Evolutionary conservation across 805 yeast genomes (phyloP), one percentile per base, ranked within the genome.

Genomic region (Ogataea trehaloabstinens): DNA sequence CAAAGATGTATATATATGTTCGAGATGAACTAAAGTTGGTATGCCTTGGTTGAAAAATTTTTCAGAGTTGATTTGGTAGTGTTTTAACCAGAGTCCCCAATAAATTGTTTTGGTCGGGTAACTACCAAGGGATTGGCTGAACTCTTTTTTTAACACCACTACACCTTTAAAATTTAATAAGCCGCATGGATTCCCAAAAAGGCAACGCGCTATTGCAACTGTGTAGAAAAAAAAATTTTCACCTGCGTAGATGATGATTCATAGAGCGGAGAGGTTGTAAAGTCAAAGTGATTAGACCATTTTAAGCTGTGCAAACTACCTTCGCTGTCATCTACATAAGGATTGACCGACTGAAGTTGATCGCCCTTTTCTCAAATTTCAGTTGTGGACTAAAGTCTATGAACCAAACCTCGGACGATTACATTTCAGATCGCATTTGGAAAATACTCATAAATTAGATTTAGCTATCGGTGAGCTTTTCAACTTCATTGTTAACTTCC

Each of bases 351-450:
- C n/a, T n/a, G n/a, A n/a, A n/a, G n/a, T n/a, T n/a, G n/a, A n/a
- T n/a, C n/a, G n/a, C n/a, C n/a, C n/a, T n/a, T n/a, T n/a, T n/a
- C n/a, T n/a, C n/a, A n/a, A n/a, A n/a, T n/a, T n/a, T n/a, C n/a
- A n/a, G n/a, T n/a, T n/a, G n/a, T n/a, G n/a, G n/a, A n/a, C n/a
- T 8, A 22, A 8, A 22, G 30, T 37, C 24, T 43, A 44, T 46
- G 51, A 46, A 46, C 28, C 47, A 38, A 35, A 70, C 73, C 49
- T 66, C 72, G 52, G 70, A 68, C 62, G 74, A 69, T 67, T 70
- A 70, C 60, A 59, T 69, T 43, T 66, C 73, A 50, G 74, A 72
- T 60, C 76, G 71, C 62, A 65, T 73, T 59, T 73, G 78, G 78
- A 73, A 71, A 56, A 70, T 74, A 15, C 19, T 28, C 15, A 43